Evolutionary conservation across 2,329 filamentous ascomycete species (phyloP), one percentile per base, ranked within the genome.

Genomic region (Trichoderma hamatum): DNA sequence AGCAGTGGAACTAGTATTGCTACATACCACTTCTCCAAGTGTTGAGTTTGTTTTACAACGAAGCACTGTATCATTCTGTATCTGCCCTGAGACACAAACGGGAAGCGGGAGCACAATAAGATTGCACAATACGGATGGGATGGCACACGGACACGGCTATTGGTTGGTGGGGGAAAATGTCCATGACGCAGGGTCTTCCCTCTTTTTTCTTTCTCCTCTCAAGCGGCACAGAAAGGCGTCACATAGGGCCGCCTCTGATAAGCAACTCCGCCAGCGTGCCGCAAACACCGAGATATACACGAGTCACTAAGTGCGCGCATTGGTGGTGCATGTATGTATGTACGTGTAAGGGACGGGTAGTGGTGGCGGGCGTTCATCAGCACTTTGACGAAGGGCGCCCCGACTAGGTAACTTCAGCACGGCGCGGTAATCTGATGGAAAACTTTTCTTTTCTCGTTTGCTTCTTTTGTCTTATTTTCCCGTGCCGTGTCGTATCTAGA

Each of bases 281-380:
- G 63, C 52, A 39, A 59, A 59, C 63, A 16, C 63, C 63, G 63
- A 67, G 51, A n/a, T 51, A 67, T 59, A 54, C 52, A 59, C 63
- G 54, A 67, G 39, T 55, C 54, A n/a, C 14, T 26, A 13, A 43
- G 13, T 58, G 63, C 52, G 63, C 26, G 63, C 52, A 56, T 66
- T 49, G 52, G 56, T 65, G 24, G 62, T 46, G 32, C 61, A 30
- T 54, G 16, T 46, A 64, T 46, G 32, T 49, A 30, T 54, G 16
- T 46, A 64, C 26, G 59, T 24, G 3, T 14, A 54, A 19, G 32
- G 49, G 19, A 54, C 60, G 60, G 49, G 30, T 36, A 24, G 26
- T 52, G 30, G 62, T 55, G 51, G 61, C 61, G 62, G 49, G 5
- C 34, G 19, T n/a, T 19, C 49, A 54, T 64, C 62, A 65, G 62